Conservation (phyloP, 208 protist species). For the Crithidia mellificae region DNA sequence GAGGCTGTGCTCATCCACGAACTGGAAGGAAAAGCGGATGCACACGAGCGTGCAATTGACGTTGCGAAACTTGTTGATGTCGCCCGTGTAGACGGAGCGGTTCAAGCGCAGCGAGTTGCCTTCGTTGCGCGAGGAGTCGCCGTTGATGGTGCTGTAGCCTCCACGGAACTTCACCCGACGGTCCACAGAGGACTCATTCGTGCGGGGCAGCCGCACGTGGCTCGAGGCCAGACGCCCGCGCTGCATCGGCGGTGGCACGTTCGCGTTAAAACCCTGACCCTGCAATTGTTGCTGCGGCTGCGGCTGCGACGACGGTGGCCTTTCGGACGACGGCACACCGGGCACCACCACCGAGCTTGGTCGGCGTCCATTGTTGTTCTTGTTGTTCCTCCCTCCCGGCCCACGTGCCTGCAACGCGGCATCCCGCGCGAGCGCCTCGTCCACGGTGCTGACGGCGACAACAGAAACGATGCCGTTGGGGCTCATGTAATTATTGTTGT, state of each 20-base stretch:
- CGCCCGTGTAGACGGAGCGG: constrained; percentile 18
- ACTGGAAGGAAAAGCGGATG: constrained; percentile 42
- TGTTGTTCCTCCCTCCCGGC: not conserved
- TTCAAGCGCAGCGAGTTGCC: constrained; percentile 11
- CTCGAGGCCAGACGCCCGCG: not conserved
- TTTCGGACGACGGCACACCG: too few relatives aligned
- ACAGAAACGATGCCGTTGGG: constrained; percentile 8
- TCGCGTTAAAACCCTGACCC: too few relatives aligned
- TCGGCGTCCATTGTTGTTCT: not conserved
- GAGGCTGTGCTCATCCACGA: constrained; percentile 32
- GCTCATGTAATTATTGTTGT: not conserved
- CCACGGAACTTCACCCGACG: not conserved
- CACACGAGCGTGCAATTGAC: constrained; percentile 43
- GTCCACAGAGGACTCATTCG: not conserved
- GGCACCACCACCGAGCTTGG: not conserved
- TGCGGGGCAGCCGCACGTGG: not conserved
- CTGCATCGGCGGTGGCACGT: not conserved
- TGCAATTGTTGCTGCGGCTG: too few relatives aligned
- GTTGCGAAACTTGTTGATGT: constrained; percentile 28
- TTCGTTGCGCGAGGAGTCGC: not conserved
- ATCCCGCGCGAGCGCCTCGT: not conserved
- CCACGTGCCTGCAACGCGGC: not conserved
- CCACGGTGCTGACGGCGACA: constrained; percentile 9
- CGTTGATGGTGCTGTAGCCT: constrained; percentile 12
- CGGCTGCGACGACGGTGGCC: too few relatives aligned